Conservation (phyloP, 768 basidiomycete species). For the Amanita thiersii region DNA sequence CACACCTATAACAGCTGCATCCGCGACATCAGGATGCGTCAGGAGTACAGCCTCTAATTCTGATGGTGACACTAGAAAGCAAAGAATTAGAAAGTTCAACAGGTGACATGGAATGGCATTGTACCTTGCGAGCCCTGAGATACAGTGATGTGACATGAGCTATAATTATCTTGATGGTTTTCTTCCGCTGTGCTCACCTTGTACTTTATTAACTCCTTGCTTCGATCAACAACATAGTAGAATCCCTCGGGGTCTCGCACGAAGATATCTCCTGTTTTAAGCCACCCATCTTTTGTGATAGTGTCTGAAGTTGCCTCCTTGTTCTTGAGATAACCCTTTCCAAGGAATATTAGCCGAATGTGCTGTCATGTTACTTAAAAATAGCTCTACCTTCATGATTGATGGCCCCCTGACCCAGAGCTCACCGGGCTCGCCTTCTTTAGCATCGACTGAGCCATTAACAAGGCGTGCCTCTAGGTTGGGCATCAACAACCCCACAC, state of each 20-base stretch:
- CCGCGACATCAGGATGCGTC: constrained; percentile 49
- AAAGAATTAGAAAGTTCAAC: not conserved
- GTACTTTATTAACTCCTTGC: too few relatives aligned
- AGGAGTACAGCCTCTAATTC: constrained; percentile 59
- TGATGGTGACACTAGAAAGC: constrained; percentile 49
- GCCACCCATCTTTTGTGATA: constrained; percentile 57
- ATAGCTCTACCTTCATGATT: constrained; percentile 49
- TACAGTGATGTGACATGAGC: too few relatives aligned
- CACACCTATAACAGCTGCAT: constrained; percentile 61
- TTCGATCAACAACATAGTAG: constrained; percentile 53
- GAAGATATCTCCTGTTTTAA: constrained; percentile 66
- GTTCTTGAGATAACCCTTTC: constrained; percentile 56
- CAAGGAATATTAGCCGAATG: not conserved
- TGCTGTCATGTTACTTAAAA: not conserved
- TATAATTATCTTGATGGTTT: constrained; percentile 54
- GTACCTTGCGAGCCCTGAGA: constrained; percentile 18
- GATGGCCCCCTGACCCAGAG: constrained; percentile 59
- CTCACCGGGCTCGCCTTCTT: constrained; percentile 46
- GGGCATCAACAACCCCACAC: constrained; percentile 49
- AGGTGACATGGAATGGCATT: not conserved
- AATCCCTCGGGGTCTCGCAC: constrained; percentile 51
- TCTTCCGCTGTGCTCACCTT: constrained; percentile 28
- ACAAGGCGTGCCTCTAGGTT: constrained; percentile 54
- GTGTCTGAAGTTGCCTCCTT: constrained; percentile 44
- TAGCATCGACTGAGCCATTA: constrained; percentile 30